Evolutionary conservation across 148 eudicot species (phyloP), one percentile per base, ranked within the genome.

Genomic region (Vaccinium darrowii): DNA sequence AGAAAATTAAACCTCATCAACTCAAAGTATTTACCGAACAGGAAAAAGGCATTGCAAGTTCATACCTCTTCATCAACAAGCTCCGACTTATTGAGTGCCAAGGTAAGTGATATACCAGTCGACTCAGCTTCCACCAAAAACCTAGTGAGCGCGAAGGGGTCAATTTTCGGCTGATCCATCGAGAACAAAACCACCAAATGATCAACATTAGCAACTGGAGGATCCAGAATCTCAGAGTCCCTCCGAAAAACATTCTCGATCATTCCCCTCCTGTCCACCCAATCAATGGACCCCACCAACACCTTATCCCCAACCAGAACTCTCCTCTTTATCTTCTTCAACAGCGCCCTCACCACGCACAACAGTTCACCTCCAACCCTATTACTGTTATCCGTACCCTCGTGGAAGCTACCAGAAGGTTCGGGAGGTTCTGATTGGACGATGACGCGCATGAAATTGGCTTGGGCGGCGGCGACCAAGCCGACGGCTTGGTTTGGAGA

Each of bases 361-460:
- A 94, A 84, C 86, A 96, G 83, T 80, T 94, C 99, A 54, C 89
- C 76, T 19, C 91, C 92, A 10, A 43, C 71, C 69, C 89, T 18
- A 33, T 12, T 69, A 10, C 10, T 10, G 25, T 30, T 23, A n/a
- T 30, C 84, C 56, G 51, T 15, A 7, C 71, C 82, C 39, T 30
- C 82, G 2, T 82, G 86, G 57, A 50, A 76, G 78, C 39, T 84
- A 75, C 87, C 77, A 57, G 76, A 84, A 84, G 27, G 85, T 58
- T 63, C 69, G 10, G 85, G 52, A 47, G 62, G 8, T 15, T 52
- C 80, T 3, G 87, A 69, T 72, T 88, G 85, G 11, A 95, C 93
- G 27, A 96, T 78, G 21, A 96, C 99, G 86, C 98, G 99, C 99
- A 96, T 96, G 92, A 96, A 96, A 82, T 96, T 94, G 47, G 98